A percentile compares a stretch with the other conserved stretches of the same genome.
Conservation (phyloP, 257 asterid species). For the Scutellaria barbata region DNA sequence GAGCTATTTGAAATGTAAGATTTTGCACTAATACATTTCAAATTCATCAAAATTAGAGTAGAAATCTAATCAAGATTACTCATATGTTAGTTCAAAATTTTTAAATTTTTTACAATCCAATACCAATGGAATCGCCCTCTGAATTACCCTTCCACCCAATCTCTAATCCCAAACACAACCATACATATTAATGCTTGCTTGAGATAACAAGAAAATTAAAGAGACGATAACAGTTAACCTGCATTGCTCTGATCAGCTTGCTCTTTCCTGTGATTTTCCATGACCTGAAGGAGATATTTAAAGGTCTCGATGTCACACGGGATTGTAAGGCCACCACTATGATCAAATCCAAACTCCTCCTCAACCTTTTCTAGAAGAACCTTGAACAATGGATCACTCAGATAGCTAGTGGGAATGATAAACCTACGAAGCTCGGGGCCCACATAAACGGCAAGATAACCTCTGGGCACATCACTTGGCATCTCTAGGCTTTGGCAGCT, state of each 20-base stretch:
- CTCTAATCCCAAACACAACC: neutral
- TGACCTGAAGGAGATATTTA: slow-evolving; percentile 59
- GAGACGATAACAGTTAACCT: slow-evolving; percentile 35
- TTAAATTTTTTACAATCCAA: neutral
- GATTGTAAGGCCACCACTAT: slow-evolving; percentile 60
- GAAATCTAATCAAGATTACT: too few species aligned
- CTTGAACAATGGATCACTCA: slow-evolving; percentile 62
- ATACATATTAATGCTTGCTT: neutral
- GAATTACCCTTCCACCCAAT: neutral
- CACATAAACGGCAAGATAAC: slow-evolving; percentile 64
- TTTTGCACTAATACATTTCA: too few species aligned
- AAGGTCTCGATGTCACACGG: slow-evolving; percentile 70
- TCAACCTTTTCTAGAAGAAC: slow-evolving; percentile 62
- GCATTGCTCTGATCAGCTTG: slow-evolving; percentile 36
- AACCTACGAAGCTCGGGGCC: slow-evolving; percentile 70
- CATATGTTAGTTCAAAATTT: too few species aligned
- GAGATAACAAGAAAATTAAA: neutral
- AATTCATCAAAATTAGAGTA: too few species aligned
- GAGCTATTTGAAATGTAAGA: neutral
- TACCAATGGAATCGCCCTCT: too few species aligned
- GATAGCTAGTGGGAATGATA: slow-evolving; percentile 65
- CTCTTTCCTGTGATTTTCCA: slow-evolving; percentile 60
- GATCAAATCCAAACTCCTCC: slow-evolving; percentile 78
- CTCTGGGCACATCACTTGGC: slow-evolving; percentile 57
- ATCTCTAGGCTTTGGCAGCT: slow-evolving; percentile 55